These are phyloP conservation scores for Raphanus raphanistrum DNA, from an alignment of 345 rosid species.

Conservation along the genomic window DNA sequence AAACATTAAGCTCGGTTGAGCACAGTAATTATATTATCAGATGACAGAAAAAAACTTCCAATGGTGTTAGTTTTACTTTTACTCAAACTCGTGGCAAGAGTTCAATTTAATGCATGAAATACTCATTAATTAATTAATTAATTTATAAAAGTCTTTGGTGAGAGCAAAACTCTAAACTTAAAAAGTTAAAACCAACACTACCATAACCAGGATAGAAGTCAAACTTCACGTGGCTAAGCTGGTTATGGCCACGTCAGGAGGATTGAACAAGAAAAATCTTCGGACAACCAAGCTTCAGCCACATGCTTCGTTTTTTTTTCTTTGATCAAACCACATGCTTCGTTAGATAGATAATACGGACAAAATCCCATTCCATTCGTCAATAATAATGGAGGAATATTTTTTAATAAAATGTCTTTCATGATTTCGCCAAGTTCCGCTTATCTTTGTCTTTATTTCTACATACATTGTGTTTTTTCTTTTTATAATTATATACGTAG, in stretches of 20 bases:
- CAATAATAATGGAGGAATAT: slow-evolving; percentile 3
- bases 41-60: background rate
- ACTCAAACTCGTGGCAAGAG: slow-evolving; percentile 6
- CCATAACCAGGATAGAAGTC: slow-evolving; percentile 19
- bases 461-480: too few species aligned
- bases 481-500: background rate
- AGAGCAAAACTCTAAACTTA: background rate
- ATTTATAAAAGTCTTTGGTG: too few species aligned
- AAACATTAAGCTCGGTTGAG: too few species aligned
- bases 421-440: background rate
- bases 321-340: background rate
- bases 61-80: background rate
- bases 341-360: slow-evolving; percentile 7
- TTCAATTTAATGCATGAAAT: background rate
- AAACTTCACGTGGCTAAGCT: slow-evolving; percentile 34
- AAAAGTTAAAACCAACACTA: background rate
- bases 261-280: slow-evolving; percentile 2
- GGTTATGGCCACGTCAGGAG: slow-evolving; percentile 13
- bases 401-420: slow-evolving; percentile 3
- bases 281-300: slow-evolving; percentile 36
- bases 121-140: background rate
- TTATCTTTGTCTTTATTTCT: background rate
- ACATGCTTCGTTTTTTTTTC: slow-evolving; percentile 12
- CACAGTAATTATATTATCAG: too few species aligned
- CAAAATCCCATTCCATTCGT: slow-evolving; percentile 25